phyloP scores from a whole-genome alignment of 2,329 filamentous ascomycete genomes.

The Fusarium xylarioides region DNA sequence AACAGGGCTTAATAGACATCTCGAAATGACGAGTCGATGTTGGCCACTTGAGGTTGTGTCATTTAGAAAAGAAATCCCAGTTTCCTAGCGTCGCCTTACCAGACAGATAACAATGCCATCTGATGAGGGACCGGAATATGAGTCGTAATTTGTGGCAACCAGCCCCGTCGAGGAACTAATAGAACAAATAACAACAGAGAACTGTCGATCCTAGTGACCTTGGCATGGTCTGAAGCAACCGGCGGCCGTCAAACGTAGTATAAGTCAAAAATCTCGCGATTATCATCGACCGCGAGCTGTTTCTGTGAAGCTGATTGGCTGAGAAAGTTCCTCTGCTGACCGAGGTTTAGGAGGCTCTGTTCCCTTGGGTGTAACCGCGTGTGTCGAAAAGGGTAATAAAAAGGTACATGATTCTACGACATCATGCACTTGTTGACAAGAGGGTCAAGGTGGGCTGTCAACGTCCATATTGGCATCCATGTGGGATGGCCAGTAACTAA shows the following conservation, averaged over 20 bases:
- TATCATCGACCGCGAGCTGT: background rate
- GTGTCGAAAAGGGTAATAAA: background rate
- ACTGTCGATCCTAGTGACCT: background rate
- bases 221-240: background rate
- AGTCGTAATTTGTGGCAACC: background rate
- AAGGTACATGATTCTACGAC: background rate
- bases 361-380: background rate
- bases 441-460: background rate
- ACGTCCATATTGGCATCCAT: background rate
- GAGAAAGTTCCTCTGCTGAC: constrained; percentile 42
- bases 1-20: background rate
- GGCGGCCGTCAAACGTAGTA: background rate
- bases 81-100: background rate
- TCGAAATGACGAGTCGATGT: background rate
- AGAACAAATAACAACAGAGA: constrained; percentile 16
- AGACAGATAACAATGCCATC: background rate
- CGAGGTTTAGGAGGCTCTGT: constrained; percentile 11
- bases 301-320: constrained; percentile 39
- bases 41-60: background rate
- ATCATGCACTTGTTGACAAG: background rate
- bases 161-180: constrained; percentile 3
- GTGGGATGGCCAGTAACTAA: background rate
- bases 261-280: background rate
- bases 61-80: background rate
- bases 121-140: background rate